phyloP scores from a whole-genome alignment of 176 grass and related monocot genomes.

The Puccinellia tenuiflora region DNA sequence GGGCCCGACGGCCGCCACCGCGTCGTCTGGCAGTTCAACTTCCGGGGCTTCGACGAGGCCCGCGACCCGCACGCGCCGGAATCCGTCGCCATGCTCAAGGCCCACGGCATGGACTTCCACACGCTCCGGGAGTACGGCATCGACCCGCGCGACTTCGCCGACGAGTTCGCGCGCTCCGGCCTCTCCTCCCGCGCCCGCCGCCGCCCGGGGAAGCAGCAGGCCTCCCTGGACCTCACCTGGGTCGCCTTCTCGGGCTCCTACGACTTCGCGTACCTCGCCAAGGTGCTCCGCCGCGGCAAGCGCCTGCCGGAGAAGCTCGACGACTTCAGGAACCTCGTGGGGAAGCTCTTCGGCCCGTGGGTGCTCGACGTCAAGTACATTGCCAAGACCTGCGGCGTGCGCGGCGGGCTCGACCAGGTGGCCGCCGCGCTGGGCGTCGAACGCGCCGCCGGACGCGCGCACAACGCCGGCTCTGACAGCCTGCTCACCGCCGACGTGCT shows the following conservation, averaged over 20 bases:
- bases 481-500: slow-evolving; percentile 38
- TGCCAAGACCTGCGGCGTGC: slow-evolving; percentile 6
- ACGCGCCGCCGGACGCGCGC: slow-evolving; percentile 21
- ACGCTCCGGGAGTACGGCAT: background rate
- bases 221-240: background rate
- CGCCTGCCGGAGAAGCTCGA: slow-evolving; percentile 23
- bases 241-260: slow-evolving; percentile 30
- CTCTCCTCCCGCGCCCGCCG: background rate
- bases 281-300: background rate
- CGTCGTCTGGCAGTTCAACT: slow-evolving; percentile 45
- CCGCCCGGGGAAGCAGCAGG: background rate
- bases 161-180: background rate
- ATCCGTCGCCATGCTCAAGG: slow-evolving; percentile 28
- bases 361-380: slow-evolving; percentile 41
- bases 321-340: slow-evolving; percentile 2
- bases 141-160: background rate
- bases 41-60: slow-evolving; percentile 24
- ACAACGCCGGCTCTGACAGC: slow-evolving; percentile 43
- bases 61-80: slow-evolving; percentile 1
- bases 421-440: slow-evolving; percentile 8
- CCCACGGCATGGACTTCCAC: slow-evolving; percentile 31
- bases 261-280: slow-evolving; percentile 42
- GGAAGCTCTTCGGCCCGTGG: background rate
- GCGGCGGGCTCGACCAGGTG: slow-evolving; percentile 17
- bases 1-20: background rate